phyloP scores from a whole-genome alignment of 2,329 filamentous ascomycete genomes.

The Tolypocladium album region DNA sequence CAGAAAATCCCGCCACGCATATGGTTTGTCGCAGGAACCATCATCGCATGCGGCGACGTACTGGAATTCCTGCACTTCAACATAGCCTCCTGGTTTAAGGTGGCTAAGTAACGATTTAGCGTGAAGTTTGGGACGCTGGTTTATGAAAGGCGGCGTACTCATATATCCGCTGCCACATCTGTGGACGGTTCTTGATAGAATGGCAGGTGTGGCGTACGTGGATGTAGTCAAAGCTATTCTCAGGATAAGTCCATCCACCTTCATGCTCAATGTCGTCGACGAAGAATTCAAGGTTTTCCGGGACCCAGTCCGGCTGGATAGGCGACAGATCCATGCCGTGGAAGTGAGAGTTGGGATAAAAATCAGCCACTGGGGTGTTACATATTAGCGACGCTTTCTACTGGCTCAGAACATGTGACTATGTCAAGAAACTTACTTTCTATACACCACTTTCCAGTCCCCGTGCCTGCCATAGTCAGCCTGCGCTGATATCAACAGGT shows the following conservation, averaged over 20 bases:
- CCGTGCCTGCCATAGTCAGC: constrained; percentile 26
- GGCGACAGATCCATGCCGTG: constrained; percentile 40
- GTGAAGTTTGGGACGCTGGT: not conserved
- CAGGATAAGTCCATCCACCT: constrained; percentile 36
- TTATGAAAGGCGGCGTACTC: constrained; percentile 18
- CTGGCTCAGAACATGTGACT: not conserved
- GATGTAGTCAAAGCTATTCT: constrained; percentile 35
- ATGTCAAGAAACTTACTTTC: constrained; percentile 27
- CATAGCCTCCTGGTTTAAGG: constrained; percentile 39
- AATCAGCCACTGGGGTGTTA: constrained; percentile 31
- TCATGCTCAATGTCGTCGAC: constrained; percentile 41
- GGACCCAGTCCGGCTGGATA: constrained; percentile 40
- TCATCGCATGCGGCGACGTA: constrained; percentile 33
- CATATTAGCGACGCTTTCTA: not conserved
- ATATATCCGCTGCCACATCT: constrained; percentile 31
- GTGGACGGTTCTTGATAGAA: constrained; percentile 29
- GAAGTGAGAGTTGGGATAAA: constrained; percentile 30
- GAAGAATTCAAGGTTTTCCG: constrained; percentile 38
- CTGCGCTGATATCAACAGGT: not conserved
- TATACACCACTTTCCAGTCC: constrained; percentile 40
- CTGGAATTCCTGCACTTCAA: constrained; percentile 38
- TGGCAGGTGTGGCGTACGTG: constrained; percentile 36
- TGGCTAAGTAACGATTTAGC: constrained; percentile 22
- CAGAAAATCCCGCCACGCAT: constrained; percentile 36
- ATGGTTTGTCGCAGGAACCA: constrained; percentile 28